These are phyloP conservation scores for Metschnikowia continentalis DNA, from an alignment of 805 yeast species.

Conservation along the genomic window DNA sequence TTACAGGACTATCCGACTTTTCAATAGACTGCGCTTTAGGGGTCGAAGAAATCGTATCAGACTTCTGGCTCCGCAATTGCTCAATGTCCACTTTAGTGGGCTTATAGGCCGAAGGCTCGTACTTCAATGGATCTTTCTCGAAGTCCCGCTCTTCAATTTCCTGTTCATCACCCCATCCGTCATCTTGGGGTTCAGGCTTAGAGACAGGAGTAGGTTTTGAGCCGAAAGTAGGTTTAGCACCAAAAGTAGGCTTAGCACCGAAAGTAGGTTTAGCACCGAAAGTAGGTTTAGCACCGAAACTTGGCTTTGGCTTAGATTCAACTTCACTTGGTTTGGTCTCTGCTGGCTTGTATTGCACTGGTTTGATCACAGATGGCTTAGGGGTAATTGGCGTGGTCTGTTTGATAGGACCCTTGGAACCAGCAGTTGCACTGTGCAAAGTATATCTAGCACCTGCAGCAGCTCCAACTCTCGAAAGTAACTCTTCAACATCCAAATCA, in stretches of 20 bases:
- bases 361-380: conserved; percentile 3
- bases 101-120: conserved; percentile 58
- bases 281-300: conserved; percentile 15
- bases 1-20: conserved; percentile 7
- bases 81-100: conserved; percentile 62
- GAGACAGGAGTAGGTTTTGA: conserved; percentile 27
- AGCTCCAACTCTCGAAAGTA: conserved; percentile 70
- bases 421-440: conserved; percentile 12
- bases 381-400: conserved; percentile 15
- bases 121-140: conserved; percentile 44
- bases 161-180: conserved; percentile 71
- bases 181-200: conserved; percentile 30
- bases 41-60: conserved; percentile 42
- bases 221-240: conserved; percentile 15
- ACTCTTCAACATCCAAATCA: conserved; percentile 77
- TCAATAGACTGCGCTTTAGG: conserved; percentile 23
- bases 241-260: conserved; percentile 17
- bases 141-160: conserved; percentile 55
- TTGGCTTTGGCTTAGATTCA: conserved; percentile 8
- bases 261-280: conserved; percentile 12
- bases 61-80: conserved; percentile 47
- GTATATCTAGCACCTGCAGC: conserved; percentile 94
- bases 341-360: conserved; percentile 7
- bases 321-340: conserved; percentile 5
- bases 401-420: not conserved